These are phyloP conservation scores for Fusarium citri DNA, from an alignment of 2,329 filamentous ascomycete genomes.

Conservation along the genomic window DNA sequence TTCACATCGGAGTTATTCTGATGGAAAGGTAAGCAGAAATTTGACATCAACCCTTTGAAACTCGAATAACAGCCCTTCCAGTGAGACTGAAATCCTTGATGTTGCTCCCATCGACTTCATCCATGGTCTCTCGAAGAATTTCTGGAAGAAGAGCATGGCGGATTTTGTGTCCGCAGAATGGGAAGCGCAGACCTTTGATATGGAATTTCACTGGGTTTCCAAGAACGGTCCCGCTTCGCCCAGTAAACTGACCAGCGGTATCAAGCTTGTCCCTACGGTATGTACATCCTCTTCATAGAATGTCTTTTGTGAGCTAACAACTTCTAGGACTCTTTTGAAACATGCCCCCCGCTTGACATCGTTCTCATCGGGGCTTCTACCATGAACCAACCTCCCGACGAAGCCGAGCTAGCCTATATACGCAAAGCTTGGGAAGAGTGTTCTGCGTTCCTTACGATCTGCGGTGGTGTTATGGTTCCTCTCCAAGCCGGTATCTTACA, in stretches of 20 bases:
- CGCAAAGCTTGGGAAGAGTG: slow-evolving; percentile 51
- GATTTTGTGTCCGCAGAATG: slow-evolving; percentile 20
- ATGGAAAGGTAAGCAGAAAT: slow-evolving; percentile 12
- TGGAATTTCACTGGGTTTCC: slow-evolving; percentile 52
- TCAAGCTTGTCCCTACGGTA: slow-evolving; percentile 49
- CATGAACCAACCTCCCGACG: slow-evolving; percentile 45
- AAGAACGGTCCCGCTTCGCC: slow-evolving; percentile 32
- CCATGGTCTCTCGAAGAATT: slow-evolving; percentile 27
- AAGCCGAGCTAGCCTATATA: slow-evolving; percentile 52
- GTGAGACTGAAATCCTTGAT: slow-evolving; percentile 52
- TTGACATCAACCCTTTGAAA: accelerated
- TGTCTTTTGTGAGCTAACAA: background rate
- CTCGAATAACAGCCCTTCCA: background rate
- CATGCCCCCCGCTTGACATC: slow-evolving; percentile 56
- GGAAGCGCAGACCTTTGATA: slow-evolving; percentile 41
- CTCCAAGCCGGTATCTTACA: slow-evolving; percentile 52
- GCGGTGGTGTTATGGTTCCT: slow-evolving; percentile 51
- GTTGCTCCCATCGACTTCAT: slow-evolving; percentile 51
- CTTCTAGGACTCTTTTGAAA: slow-evolving; percentile 53
- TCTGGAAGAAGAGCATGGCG: slow-evolving; percentile 35
- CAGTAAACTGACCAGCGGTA: slow-evolving; percentile 42
- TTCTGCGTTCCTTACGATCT: slow-evolving; percentile 55
- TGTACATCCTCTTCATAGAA: background rate
- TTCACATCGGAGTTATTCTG: slow-evolving; percentile 35
- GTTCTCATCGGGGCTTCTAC: slow-evolving; percentile 55